These are phyloP conservation scores for Cytospora piceicola DNA, from an alignment of 2,329 filamentous ascomycete genomes.

Conservation along the genomic window DNA sequence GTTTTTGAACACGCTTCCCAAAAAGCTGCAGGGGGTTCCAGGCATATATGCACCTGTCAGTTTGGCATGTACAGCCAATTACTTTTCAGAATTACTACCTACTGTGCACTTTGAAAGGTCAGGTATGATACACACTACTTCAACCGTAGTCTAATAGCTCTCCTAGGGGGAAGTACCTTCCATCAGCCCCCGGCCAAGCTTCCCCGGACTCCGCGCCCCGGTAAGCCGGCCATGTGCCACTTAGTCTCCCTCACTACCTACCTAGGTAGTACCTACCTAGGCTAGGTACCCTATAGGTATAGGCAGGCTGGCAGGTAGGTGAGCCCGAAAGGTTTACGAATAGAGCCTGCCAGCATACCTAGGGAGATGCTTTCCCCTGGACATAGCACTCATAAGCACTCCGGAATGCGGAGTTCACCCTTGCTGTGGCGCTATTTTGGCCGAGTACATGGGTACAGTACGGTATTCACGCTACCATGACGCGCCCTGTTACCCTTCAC, in stretches of 20 bases:
- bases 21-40: constrained; percentile 1
- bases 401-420: not conserved
- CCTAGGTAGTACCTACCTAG: too few relatives aligned
- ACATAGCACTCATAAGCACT: not conserved
- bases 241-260: too few relatives aligned
- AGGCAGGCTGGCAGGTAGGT: too few relatives aligned
- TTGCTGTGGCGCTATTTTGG: not conserved
- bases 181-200: not conserved
- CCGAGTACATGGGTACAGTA: too few relatives aligned
- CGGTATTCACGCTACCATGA: too few relatives aligned
- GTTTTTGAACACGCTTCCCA: constrained; percentile 25
- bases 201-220: not conserved
- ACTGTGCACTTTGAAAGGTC: too few relatives aligned
- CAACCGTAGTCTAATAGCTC: not conserved
- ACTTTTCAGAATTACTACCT: too few relatives aligned
- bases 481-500: too few relatives aligned
- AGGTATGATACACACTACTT: not conserved
- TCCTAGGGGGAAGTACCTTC: not conserved
- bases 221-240: not conserved
- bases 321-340: too few relatives aligned
- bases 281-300: too few relatives aligned
- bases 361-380: not conserved
- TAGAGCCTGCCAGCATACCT: not conserved
- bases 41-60: not conserved
- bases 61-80: not conserved